Evolutionary conservation across 306 rosid genomes (phyloP), one percentile per base, ranked within the genome.

Genomic region (Luffa acutangula): DNA sequence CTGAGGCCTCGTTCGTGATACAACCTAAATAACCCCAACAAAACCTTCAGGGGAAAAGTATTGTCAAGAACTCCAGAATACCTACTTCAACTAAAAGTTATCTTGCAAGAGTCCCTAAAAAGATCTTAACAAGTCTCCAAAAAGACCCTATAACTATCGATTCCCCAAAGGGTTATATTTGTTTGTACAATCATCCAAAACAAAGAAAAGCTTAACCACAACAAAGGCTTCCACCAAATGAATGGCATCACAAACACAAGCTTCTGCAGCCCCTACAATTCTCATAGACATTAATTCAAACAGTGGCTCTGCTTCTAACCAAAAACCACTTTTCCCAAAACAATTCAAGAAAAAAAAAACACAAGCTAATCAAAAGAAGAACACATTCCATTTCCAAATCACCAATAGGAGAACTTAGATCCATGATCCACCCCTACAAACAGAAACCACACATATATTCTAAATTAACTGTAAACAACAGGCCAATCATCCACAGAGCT

Each of bases 21-120:
- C 85, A 86, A 60, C 96, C 94, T 87, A 88, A 84, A 84, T 80
- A 85, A 89, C 84, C 89, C 91, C 88, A 67, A 85, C 74, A 85
- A 83, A 82, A 84, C 76, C 79, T 87, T 87, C 82, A 85, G 89
- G 87, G 81, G 58, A 66, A 78, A 82, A 81, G 70, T 49, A 78
- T 69, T 67, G 65, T 25, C 20, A 45, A 48, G 20, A 63, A 36
- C 78, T 69, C 33, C 78, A 43, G 12, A 73, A 48, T 10, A 73
- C 78, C 79, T 33, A 71, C 33, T 70, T 42, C 41, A 74, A 72
- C 78, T 75, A 84, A 48, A 73, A 31, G 77, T 33, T 13, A 73
- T 21, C 7, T 14, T 73, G 20, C 42, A 48, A 73, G 6, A 73
- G 21, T 73, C 7, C 39, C 77, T 14, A 31, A 14, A 33, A 20